Percentiles rank a stretch among this genome's conserved stretches.
Evolutionary conservation across 805 yeast genomes (phyloP).

Genomic region (Cyberlindnera sargentensis): DNA sequence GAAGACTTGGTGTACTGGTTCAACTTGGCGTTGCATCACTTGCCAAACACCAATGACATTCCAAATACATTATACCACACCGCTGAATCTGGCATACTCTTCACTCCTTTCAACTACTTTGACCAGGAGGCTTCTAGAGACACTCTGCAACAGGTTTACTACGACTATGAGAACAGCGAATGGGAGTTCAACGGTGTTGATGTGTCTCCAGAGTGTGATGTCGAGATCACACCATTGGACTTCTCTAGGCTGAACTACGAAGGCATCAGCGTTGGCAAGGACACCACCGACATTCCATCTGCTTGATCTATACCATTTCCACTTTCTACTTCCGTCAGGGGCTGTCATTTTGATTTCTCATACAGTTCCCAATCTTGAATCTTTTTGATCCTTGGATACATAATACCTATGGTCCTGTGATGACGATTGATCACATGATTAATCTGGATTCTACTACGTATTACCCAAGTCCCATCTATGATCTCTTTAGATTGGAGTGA

Average conservation of each 20-base stretch:
- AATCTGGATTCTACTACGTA: too few species aligned
- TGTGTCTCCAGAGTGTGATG: conserved; percentile 11
- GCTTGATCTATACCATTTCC: conserved; percentile 5
- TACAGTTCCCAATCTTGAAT: too few species aligned
- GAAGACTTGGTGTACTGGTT: conserved; percentile 26
- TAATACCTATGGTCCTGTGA: too few species aligned
- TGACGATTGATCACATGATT: too few species aligned
- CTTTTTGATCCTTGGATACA: too few species aligned
- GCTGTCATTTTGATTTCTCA: too few species aligned
- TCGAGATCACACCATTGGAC: conserved; percentile 11
- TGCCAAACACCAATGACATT: conserved; percentile 26
- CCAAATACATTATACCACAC: conserved; percentile 24
- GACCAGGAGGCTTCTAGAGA: conserved; percentile 21
- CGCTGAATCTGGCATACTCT: conserved; percentile 18
- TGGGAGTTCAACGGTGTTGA: conserved; percentile 23
- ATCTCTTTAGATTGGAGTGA: too few species aligned
- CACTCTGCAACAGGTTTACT: conserved; percentile 18
- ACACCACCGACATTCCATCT: conserved; percentile 20
- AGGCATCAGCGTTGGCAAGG: conserved; percentile 18
- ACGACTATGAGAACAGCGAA: conserved; percentile 14
- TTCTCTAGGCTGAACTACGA: conserved; percentile 16
- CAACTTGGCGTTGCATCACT: conserved; percentile 24
- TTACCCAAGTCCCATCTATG: too few species aligned
- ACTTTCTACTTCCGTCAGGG: neutral
- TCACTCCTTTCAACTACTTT: conserved; percentile 26